phyloP scores from a whole-genome alignment of 2,329 filamentous ascomycete genomes.

The Aspergillus neotritici region DNA sequence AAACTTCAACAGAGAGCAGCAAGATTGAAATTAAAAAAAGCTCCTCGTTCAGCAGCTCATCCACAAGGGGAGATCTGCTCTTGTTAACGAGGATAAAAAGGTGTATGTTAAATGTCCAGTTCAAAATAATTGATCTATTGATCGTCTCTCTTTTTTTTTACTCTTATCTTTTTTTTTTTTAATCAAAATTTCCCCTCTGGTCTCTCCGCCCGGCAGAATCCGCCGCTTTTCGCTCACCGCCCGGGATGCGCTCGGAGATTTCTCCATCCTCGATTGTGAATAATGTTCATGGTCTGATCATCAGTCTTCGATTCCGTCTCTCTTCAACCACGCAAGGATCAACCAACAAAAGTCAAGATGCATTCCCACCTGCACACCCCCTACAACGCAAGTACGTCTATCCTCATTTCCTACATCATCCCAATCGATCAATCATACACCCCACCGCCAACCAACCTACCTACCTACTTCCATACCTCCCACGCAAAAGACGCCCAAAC shows the following conservation, averaged over 20 bases:
- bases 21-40: too few species aligned
- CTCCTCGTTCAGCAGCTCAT: too few species aligned
- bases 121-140: background rate
- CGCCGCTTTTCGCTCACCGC: slow-evolving; percentile 18
- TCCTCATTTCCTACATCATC: slow-evolving; percentile 3
- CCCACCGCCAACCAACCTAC: slow-evolving; percentile 3
- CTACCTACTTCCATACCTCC: too few species aligned
- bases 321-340: slow-evolving; percentile 1
- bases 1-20: too few species aligned
- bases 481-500: background rate
- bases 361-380: slow-evolving; percentile 96
- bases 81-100: slow-evolving; percentile 1
- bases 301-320: background rate
- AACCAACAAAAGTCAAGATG: slow-evolving; percentile 54
- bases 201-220: slow-evolving; percentile 32
- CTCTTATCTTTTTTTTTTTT: slow-evolving; percentile 23
- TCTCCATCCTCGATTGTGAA: background rate
- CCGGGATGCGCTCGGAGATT: slow-evolving; percentile 16
- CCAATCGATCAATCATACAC: background rate
- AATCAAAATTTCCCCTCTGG: slow-evolving; percentile 12
- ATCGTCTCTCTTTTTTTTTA: slow-evolving; percentile 19
- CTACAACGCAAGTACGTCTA: slow-evolving; percentile 70
- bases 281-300: background rate
- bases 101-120: background rate
- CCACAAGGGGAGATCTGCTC: too few species aligned